Percentiles rank a stretch among this genome's conserved stretches.
Conservation (phyloP, 345 rosid genomes). For the Linum tenue region DNA sequence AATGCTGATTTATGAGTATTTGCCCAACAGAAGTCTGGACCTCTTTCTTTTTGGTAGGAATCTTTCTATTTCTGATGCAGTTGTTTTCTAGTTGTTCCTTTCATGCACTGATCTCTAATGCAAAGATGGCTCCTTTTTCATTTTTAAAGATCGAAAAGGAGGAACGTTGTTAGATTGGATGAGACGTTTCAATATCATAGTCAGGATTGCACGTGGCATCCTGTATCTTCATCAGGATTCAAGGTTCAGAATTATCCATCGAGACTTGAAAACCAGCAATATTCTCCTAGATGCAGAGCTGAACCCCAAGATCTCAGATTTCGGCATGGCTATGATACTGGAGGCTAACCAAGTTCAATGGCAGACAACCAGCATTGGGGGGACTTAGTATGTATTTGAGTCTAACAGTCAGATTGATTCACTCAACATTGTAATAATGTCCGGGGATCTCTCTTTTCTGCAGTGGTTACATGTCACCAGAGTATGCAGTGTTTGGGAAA, state of each 20-base stretch:
- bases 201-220: constrained; percentile 1
- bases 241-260: background rate
- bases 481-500: constrained; percentile 14
- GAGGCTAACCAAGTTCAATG: background rate
- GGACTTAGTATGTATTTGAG: constrained; percentile 15
- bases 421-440: background rate
- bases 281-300: background rate
- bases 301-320: constrained; percentile 4
- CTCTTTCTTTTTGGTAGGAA: constrained; percentile 7
- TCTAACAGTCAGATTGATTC: background rate
- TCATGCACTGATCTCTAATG: background rate
- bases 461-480: constrained; percentile 19
- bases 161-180: background rate
- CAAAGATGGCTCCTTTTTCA: background rate
- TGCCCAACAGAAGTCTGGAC: constrained; percentile 15
- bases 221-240: constrained; percentile 3
- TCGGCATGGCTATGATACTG: background rate
- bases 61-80: background rate
- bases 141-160: background rate
- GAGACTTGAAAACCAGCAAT: background rate
- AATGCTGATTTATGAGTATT: constrained; percentile 13
- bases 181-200: background rate
- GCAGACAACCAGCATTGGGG: constrained; percentile 9
- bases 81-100: background rate
- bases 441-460: background rate